Evolutionary conservation across 2,329 filamentous ascomycete species (phyloP), one percentile per base, ranked within the genome.

Genomic region (Madurella fahalii): DNA sequence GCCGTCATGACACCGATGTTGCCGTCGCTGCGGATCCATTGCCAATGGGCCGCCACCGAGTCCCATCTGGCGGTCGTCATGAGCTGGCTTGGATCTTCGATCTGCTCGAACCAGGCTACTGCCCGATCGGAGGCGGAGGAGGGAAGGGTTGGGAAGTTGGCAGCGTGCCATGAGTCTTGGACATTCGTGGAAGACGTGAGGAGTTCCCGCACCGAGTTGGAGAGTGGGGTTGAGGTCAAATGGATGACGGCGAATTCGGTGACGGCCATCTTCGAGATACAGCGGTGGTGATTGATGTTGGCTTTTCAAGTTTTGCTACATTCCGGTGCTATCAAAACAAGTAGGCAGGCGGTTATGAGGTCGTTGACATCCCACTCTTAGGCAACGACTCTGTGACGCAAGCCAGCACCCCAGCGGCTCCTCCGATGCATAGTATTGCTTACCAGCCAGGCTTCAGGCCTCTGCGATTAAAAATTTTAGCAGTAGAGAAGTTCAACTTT

Each of bases 11-110:
- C 62, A 5, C 56, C 48, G 47, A 67, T 57, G 61, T 79, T 78
- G 32, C 72, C 72, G 2, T 66, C 58, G 48, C 71, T 74, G 43
- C 67, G 64, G 47, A 77, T 71, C 76, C 77, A 80, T 47, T 69
- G 58, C 45, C 55, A 58, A 54, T 79, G 75, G 5, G 69, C 70
- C 13, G 68, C 69, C 17, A 69, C 67, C 0, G 71, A 74, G 52
- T 71, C 67, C 77, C 77, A 79, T 11, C 71, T 68, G 16, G 76
- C 72, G 4, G 72, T 73, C 58, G 79, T 68, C 58, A 79, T 65
- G n/a, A 75, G 55, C 30, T 64, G 61, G 2, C 69, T 63, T 11
- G 69, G 68, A 51, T 74, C 66, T 43, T 72, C 68, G 53, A 69
- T 45, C 58, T 73, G 69, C 40, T 67, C 63, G 56, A 71, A 69